Percentiles rank a stretch among this genome's conserved stretches.
Conservation (phyloP, 257 asterid species). For the Solanum stenotomum region DNA sequence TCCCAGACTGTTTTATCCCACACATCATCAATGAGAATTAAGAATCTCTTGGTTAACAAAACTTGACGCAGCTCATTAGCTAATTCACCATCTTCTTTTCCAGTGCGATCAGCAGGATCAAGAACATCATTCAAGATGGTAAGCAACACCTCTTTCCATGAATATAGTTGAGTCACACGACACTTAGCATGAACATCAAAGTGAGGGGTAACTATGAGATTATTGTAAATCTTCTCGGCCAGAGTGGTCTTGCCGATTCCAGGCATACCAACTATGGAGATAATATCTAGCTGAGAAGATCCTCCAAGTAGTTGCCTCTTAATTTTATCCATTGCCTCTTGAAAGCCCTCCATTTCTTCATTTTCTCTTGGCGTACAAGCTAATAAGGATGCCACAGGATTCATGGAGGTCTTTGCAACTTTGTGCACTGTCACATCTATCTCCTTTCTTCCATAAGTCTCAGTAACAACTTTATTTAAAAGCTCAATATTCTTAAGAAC, state of each 20-base stretch:
- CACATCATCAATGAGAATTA: too few species aligned
- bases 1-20: too few species aligned
- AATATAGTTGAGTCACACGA: not conserved
- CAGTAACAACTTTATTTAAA: not conserved
- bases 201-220: not conserved
- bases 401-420: not conserved
- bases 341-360: not conserved
- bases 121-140: not conserved
- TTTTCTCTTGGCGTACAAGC: not conserved
- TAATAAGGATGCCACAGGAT: not conserved
- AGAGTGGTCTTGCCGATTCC: not conserved
- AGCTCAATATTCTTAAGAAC: not conserved
- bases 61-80: too few species aligned
- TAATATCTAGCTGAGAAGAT: not conserved
- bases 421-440: not conserved
- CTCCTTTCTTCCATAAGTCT: not conserved
- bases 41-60: too few species aligned
- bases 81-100: too few species aligned
- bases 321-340: not conserved
- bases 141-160: not conserved
- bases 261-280: constrained; percentile 8
- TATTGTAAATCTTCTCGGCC: not conserved
- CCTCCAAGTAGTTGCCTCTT: not conserved
- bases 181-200: not conserved
- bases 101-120: too few species aligned